phyloP scores from a whole-genome alignment of 257 asterid genomes.

The Solanum rostratum region DNA sequence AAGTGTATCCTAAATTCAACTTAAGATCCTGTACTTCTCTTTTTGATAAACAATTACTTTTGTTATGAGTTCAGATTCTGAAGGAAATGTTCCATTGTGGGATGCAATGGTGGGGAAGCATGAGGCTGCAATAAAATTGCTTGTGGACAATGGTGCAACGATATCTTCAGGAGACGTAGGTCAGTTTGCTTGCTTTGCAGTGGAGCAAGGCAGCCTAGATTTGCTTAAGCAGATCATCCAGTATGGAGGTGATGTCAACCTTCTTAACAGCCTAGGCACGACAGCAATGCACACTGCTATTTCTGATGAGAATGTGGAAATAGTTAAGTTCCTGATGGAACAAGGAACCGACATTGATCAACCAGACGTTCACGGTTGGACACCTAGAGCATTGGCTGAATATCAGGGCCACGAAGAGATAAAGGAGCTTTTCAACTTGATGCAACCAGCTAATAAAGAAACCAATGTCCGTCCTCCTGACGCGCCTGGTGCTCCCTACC shows the following conservation, averaged over 20 bases:
- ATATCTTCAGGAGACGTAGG: slow-evolving; percentile 58
- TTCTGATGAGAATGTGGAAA: slow-evolving; percentile 50
- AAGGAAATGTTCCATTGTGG: slow-evolving; percentile 75
- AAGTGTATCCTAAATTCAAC: not conserved
- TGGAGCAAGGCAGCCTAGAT: slow-evolving; percentile 44
- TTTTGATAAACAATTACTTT: not conserved
- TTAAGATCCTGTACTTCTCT: not conserved
- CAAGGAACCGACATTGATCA: slow-evolving; percentile 49
- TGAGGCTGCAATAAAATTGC: slow-evolving; percentile 28
- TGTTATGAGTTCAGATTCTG: slow-evolving; percentile 17
- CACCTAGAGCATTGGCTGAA: slow-evolving; percentile 57
- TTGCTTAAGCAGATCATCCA: slow-evolving; percentile 43
- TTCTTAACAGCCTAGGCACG: slow-evolving; percentile 35
- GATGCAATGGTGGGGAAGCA: slow-evolving; percentile 58
- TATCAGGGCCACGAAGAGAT: slow-evolving; percentile 54
- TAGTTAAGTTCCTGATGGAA: slow-evolving; percentile 49
- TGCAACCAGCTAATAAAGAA: slow-evolving; percentile 2
- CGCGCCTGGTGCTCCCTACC: slow-evolving; percentile 20
- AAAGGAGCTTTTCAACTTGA: slow-evolving; percentile 29
- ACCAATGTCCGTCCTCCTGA: not conserved
- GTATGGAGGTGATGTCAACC: slow-evolving; percentile 48
- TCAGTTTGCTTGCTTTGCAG: slow-evolving; percentile 50
- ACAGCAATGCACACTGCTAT: slow-evolving; percentile 68
- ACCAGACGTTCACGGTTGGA: slow-evolving; percentile 55
- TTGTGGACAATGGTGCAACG: slow-evolving; percentile 48